phyloP scores from a whole-genome alignment of 176 grass and related monocot species.

The Carex littledalei region DNA sequence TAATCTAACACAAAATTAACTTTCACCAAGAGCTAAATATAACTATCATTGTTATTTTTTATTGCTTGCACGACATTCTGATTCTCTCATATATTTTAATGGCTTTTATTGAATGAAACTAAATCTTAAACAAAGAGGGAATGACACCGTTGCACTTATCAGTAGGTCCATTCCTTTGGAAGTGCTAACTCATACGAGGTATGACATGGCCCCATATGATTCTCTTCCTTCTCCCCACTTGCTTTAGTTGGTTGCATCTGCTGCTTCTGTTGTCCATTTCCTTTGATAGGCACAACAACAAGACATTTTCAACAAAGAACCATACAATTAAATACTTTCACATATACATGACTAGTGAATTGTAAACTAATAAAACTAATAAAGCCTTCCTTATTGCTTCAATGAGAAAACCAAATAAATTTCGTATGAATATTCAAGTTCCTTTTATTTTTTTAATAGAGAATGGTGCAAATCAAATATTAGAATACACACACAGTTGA shows the following conservation, averaged over 20 bases:
- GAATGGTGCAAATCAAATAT: too few species aligned
- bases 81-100: neutral
- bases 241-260: neutral
- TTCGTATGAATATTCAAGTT: neutral
- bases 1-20: neutral
- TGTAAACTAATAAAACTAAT: neutral
- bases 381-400: neutral
- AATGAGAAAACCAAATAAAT: neutral
- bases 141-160: neutral
- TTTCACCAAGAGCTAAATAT: neutral
- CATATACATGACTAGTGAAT: neutral
- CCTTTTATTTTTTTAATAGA: too few species aligned
- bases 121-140: neutral
- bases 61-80: neutral
- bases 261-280: neutral
- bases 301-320: neutral
- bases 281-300: neutral
- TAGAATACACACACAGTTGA: too few species aligned
- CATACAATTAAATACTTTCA: neutral
- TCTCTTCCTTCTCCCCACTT: neutral
- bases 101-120: neutral
- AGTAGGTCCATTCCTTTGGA: constrained; percentile 13
- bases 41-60: neutral
- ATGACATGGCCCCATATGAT: neutral
- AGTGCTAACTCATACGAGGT: neutral